phyloP scores from a whole-genome alignment of 2,329 filamentous ascomycete genomes.

The Fulvia fulva region DNA sequence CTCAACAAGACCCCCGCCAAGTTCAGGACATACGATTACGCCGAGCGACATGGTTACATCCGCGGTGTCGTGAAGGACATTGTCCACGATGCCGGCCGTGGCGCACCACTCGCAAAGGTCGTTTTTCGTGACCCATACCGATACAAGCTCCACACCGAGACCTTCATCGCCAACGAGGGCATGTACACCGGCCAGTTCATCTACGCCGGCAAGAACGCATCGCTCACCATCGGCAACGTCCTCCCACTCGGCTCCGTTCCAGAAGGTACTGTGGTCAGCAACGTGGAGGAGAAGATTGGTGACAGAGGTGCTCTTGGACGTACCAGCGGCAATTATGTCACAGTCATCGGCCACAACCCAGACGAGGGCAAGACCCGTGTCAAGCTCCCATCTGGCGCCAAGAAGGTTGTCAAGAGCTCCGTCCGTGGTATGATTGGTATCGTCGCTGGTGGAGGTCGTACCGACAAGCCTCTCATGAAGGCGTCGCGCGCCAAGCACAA shows the following conservation, averaged over 20 bases:
- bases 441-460: constrained; percentile 97
- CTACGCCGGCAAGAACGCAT: constrained; percentile 99
- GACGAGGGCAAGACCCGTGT: constrained; percentile 99
- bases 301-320: constrained; percentile 95
- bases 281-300: constrained; percentile 98
- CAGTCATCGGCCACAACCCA: constrained; percentile 94
- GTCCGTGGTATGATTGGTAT: constrained; percentile 99
- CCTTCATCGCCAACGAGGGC: constrained; percentile 99
- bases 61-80: constrained; percentile 98
- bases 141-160: constrained; percentile 97
- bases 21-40: constrained; percentile 95
- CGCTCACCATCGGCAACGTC: constrained; percentile 94
- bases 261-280: constrained; percentile 98
- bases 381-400: constrained; percentile 98
- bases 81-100: constrained; percentile 97
- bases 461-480: constrained; percentile 99
- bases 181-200: constrained; percentile 99
- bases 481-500: constrained; percentile 99
- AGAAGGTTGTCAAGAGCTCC: constrained; percentile 94
- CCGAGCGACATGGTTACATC: constrained; percentile 77
- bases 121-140: constrained; percentile 96
- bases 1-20: constrained; percentile 93
- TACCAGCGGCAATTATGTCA: constrained; percentile 99
- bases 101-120: constrained; percentile 95
- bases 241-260: constrained; percentile 91